Evolutionary conservation across 2,329 filamentous ascomycete species (phyloP).

Genomic region (Sporothrix variecibatus): DNA sequence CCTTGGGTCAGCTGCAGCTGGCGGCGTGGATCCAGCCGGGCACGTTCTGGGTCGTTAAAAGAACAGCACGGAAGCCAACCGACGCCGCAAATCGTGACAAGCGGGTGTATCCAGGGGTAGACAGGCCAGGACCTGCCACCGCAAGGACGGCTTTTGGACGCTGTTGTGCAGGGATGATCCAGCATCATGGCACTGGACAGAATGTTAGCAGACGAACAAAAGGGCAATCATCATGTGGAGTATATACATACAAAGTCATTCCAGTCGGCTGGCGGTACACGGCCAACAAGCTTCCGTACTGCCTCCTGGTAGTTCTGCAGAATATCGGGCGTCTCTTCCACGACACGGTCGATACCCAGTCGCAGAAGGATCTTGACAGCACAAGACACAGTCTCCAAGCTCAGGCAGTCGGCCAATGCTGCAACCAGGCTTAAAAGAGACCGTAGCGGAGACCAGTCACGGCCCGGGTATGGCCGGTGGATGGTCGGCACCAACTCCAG

Average conservation of each 20-base stretch:
- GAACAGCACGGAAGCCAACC: conserved; percentile 66
- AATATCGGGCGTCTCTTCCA: conserved; percentile 48
- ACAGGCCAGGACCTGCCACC: conserved; percentile 58
- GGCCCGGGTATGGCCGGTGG: conserved; percentile 34
- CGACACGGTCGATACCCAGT: conserved; percentile 56
- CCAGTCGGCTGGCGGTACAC: conserved; percentile 44
- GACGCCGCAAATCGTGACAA: conserved; percentile 63
- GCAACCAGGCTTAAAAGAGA: conserved; percentile 48
- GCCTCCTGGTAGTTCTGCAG: conserved; percentile 45
- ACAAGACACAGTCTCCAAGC: conserved; percentile 40
- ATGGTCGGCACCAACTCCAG: conserved; percentile 30
- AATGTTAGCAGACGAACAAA: conserved; percentile 37
- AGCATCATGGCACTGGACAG: conserved; percentile 48
- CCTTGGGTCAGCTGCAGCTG: conserved; percentile 43
- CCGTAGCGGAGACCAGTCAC: conserved; percentile 50
- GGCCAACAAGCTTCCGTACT: conserved; percentile 46
- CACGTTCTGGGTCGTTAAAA: conserved; percentile 55
- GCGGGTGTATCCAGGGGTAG: conserved; percentile 56
- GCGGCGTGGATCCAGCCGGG: conserved; percentile 43
- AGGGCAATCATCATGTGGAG: neutral
- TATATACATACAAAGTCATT: conserved; percentile 40
- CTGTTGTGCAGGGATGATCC: conserved; percentile 50
- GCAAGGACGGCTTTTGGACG: conserved; percentile 53
- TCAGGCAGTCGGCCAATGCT: conserved; percentile 41
- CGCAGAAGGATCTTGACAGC: conserved; percentile 53